These are phyloP conservation scores for Camelina neglecta DNA, from an alignment of 345 rosid genomes.

Conservation along the genomic window DNA sequence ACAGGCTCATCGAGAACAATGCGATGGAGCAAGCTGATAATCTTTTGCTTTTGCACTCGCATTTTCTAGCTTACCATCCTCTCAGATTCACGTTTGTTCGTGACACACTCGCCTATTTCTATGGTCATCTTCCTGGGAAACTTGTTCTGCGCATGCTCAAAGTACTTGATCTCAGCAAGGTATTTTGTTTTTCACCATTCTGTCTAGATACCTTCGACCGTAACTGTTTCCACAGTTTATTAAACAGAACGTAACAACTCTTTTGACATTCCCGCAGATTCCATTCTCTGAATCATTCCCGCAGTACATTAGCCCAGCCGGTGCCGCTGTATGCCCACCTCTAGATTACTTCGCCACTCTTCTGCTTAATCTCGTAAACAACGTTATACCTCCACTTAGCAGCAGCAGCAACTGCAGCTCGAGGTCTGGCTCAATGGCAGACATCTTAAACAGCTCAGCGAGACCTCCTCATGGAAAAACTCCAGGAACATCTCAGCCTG, in stretches of 20 bases:
- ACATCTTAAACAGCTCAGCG: slow-evolving; percentile 56
- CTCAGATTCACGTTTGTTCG: slow-evolving; percentile 94
- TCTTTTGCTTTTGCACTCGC: slow-evolving; percentile 62
- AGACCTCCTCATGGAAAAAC: slow-evolving; percentile 71
- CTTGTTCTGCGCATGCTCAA: slow-evolving; percentile 72
- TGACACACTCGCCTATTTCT: slow-evolving; percentile 94
- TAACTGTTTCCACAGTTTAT: slow-evolving; percentile 19
- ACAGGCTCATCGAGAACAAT: slow-evolving; percentile 93
- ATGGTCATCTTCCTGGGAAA: slow-evolving; percentile 88
- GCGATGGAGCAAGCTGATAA: slow-evolving; percentile 77
- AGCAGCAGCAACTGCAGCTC: slow-evolving; percentile 53
- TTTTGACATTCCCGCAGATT: slow-evolving; percentile 55
- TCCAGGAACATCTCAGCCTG: slow-evolving; percentile 74
- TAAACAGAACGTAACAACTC: slow-evolving; percentile 2
- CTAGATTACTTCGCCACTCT: slow-evolving; percentile 90
- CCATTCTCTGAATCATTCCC: slow-evolving; percentile 97
- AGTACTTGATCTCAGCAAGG: slow-evolving; percentile 91
- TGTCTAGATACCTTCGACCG: slow-evolving; percentile 2
- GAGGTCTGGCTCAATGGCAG: slow-evolving; percentile 67
- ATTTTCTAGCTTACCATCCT: slow-evolving; percentile 81
- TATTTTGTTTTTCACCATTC: slow-evolving; percentile 39
- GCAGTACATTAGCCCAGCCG: slow-evolving; percentile 69
- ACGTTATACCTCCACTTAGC: slow-evolving; percentile 88
- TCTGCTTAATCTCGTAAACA: slow-evolving; percentile 84
- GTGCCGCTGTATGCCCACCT: slow-evolving; percentile 80